phyloP scores from a whole-genome alignment of 805 yeast species.

The Yamadazyma nakazawae region DNA sequence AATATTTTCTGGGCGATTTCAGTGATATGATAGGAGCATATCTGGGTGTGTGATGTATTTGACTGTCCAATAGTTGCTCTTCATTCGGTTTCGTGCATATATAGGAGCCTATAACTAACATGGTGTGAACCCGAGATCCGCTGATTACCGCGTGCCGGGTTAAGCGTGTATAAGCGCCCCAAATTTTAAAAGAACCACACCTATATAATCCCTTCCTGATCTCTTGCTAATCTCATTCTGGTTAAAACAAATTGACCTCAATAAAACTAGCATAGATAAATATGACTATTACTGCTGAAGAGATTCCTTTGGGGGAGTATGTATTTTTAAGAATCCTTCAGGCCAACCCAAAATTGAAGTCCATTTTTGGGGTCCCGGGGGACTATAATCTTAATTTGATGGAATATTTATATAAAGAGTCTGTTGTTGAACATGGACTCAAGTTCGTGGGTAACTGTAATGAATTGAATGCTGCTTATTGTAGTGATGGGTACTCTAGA shows the following conservation, averaged over 20 bases:
- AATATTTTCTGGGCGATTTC: too few species aligned
- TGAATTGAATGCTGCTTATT: conserved; percentile 85
- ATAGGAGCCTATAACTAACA: not conserved
- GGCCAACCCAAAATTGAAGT: conserved; percentile 46
- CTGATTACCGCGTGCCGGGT: conserved; percentile 3
- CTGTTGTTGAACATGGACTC: conserved; percentile 35
- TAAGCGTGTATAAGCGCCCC: conserved; percentile 3
- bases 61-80: too few species aligned
- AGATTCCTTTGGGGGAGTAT: conserved; percentile 62
- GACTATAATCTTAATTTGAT: conserved; percentile 67
- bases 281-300: conserved; percentile 14
- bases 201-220: not conserved
- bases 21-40: too few species aligned
- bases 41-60: too few species aligned
- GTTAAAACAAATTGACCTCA: too few species aligned
- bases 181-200: not conserved
- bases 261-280: not conserved
- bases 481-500: conserved; percentile 85
- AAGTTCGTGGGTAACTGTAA: conserved; percentile 85
- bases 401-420: conserved; percentile 58
- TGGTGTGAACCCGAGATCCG: not conserved
- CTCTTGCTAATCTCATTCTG: too few species aligned
- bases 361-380: conserved; percentile 78
- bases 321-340: conserved; percentile 55
- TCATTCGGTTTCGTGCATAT: not conserved